Evolutionary conservation across 306 rosid species (phyloP).

Genomic region (Rosa rugosa): DNA sequence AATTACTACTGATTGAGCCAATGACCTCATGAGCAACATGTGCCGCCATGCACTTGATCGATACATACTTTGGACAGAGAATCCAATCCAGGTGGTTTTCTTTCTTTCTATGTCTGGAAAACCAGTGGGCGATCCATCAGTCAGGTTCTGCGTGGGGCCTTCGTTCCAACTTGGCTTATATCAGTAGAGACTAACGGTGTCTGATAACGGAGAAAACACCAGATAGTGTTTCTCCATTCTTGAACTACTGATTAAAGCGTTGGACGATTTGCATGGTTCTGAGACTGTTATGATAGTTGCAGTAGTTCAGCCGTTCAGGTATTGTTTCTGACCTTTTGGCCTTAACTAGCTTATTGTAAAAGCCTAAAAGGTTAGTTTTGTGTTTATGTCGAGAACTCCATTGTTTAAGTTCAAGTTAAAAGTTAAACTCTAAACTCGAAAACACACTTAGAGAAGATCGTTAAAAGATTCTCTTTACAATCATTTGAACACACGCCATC

Average conservation of each 20-base stretch:
- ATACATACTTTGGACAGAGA: neutral
- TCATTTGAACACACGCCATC: neutral
- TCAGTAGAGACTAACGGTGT: neutral
- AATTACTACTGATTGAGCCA: neutral
- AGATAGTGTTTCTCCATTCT: too few species aligned
- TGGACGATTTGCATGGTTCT: too few species aligned
- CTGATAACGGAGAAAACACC: neutral
- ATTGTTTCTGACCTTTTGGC: too few species aligned
- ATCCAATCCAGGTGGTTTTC: neutral
- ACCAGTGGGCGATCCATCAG: neutral
- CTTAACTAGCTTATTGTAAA: too few species aligned
- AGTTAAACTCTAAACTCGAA: neutral
- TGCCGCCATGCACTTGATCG: neutral
- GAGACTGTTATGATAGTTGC: neutral
- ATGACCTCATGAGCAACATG: neutral
- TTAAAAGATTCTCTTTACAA: too few species aligned
- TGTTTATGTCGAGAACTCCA: too few species aligned
- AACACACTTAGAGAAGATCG: neutral
- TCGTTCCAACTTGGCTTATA: neutral
- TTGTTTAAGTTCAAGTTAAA: too few species aligned
- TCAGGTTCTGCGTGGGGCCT: neutral
- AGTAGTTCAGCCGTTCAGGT: too few species aligned
- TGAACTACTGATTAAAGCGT: too few species aligned
- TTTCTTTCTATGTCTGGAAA: neutral
- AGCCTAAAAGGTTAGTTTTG: too few species aligned